These are phyloP conservation scores for Acaromyces ingoldii DNA, from an alignment of 1,284 basidiomycete species.

Conservation along the genomic window DNA sequence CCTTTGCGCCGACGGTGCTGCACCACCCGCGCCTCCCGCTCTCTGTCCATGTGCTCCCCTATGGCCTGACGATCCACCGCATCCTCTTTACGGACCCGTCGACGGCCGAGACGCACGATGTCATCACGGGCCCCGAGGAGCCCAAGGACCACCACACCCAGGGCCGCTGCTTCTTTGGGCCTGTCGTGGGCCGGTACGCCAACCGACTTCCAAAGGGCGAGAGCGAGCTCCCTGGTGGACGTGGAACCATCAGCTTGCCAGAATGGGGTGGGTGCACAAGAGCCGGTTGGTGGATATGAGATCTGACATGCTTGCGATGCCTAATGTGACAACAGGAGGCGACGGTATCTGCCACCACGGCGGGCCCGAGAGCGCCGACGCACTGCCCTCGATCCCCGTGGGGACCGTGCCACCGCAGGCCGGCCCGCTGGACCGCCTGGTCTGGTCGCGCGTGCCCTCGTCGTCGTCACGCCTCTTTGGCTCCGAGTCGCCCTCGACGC, in stretches of 20 bases:
- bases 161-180: slow-evolving; percentile 38
- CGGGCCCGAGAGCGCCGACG: slow-evolving; percentile 23
- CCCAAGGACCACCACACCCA: slow-evolving; percentile 22
- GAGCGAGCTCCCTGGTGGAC: slow-evolving; percentile 15
- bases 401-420: slow-evolving; percentile 11
- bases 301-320: too few relatives aligned
- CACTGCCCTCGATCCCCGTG: background rate
- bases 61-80: slow-evolving; percentile 41
- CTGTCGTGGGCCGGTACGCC: slow-evolving; percentile 42
- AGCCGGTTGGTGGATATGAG: background rate
- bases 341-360: slow-evolving; percentile 39
- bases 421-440: slow-evolving; percentile 38
- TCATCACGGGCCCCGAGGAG: slow-evolving; percentile 42
- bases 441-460: slow-evolving; percentile 21
- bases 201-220: slow-evolving; percentile 42
- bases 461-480: slow-evolving; percentile 12
- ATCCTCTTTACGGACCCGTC: slow-evolving; percentile 15
- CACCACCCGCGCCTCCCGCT: slow-evolving; percentile 16
- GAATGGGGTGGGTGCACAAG: slow-evolving; percentile 23
- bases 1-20: slow-evolving; percentile 30
- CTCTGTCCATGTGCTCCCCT: slow-evolving; percentile 27
- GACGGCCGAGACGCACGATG: slow-evolving; percentile 13
- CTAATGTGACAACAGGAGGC: slow-evolving; percentile 9
- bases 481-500: background rate
- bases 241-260: slow-evolving; percentile 12